Conservation (phyloP, 1,284 basidiomycete species). For the Thelephora terrestris region DNA sequence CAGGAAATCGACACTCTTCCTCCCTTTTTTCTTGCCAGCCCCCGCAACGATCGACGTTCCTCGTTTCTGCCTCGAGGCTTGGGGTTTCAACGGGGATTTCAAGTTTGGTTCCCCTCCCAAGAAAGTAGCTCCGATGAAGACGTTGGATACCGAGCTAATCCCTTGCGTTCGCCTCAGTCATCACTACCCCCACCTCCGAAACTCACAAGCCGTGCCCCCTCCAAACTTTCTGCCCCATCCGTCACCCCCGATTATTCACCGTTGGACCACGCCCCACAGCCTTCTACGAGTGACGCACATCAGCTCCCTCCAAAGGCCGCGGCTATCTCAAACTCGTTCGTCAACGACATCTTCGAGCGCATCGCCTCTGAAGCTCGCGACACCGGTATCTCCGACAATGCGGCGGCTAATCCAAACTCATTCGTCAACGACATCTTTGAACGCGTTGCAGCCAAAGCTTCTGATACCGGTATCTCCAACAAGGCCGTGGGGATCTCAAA, state of each 20-base stretch:
- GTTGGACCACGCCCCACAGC: slow-evolving; percentile 4
- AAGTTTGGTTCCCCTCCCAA: neutral
- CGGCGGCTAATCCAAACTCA: too few species aligned
- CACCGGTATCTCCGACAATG: too few species aligned
- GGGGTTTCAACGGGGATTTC: neutral
- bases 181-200: slow-evolving; percentile 25
- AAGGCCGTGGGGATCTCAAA: slow-evolving; percentile 71
- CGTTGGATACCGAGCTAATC: slow-evolving; percentile 14
- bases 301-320: too few species aligned
- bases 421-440: too few species aligned
- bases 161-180: slow-evolving; percentile 54
- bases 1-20: neutral
- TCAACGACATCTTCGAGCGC: too few species aligned
- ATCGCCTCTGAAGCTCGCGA: too few species aligned
- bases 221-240: too few species aligned
- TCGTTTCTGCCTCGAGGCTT: neutral
- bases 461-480: slow-evolving; percentile 71
- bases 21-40: neutral
- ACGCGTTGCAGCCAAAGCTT: too few species aligned
- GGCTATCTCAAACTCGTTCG: too few species aligned
- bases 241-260: neutral
- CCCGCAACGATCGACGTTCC: neutral
- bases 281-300: slow-evolving; percentile 11
- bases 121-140: neutral
- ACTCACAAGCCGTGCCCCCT: too few species aligned